Evolutionary conservation across 73 alveolate genomes (phyloP).

Genomic region (Loxodes magnus): DNA sequence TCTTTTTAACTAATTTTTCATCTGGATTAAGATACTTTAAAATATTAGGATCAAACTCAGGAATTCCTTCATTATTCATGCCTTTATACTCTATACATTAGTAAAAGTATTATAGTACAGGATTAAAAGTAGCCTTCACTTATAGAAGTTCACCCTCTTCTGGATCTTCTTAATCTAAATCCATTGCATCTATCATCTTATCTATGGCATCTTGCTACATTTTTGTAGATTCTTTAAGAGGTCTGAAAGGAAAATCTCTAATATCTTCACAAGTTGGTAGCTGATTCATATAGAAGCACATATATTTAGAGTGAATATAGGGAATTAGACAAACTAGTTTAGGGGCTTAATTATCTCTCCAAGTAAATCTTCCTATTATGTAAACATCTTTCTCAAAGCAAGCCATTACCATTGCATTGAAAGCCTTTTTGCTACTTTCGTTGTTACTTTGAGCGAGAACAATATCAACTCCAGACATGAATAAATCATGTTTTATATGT

Average conservation of each 20-base stretch:
- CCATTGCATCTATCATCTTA: constrained; percentile 67
- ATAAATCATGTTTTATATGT: constrained; percentile 73
- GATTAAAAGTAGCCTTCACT: constrained; percentile 71
- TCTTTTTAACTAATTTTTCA: constrained; percentile 45
- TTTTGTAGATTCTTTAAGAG: constrained; percentile 55
- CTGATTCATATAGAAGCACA: constrained; percentile 65
- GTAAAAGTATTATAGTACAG: constrained; percentile 79
- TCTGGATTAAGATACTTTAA: constrained; percentile 77
- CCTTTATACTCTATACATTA: constrained; percentile 74
- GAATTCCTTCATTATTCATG: constrained; percentile 55
- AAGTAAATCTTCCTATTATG: constrained; percentile 71
- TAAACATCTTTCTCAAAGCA: constrained; percentile 68
- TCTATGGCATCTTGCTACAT: constrained; percentile 66
- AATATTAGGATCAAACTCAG: constrained; percentile 62
- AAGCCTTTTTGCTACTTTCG: constrained; percentile 51
- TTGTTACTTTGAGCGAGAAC: constrained; percentile 72
- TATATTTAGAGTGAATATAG: constrained; percentile 54
- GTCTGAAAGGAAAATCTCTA: constrained; percentile 80
- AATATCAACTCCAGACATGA: constrained; percentile 77
- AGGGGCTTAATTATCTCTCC: constrained; percentile 63
- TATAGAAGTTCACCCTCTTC: constrained; percentile 53
- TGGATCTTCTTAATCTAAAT: constrained; percentile 48
- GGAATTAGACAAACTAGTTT: constrained; percentile 82
- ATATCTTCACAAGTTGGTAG: constrained; percentile 92
- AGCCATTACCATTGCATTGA: constrained; percentile 73